Base-by-base conservation (phyloP, 1,284 basidiomycete species). In the Rhodofomes roseus region DNA sequence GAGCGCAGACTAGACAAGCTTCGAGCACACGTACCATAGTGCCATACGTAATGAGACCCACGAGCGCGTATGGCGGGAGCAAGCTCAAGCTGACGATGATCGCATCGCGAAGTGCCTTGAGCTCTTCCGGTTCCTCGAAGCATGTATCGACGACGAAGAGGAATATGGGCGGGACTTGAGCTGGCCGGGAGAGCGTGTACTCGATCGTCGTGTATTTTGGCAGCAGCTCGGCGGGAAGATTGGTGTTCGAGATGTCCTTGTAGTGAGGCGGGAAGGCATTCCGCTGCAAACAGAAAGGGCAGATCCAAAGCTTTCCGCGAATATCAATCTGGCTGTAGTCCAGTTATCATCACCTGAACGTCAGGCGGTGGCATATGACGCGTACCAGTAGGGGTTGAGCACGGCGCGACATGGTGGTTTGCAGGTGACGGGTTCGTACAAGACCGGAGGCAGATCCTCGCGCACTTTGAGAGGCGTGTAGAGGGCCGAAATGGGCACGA, bases 171-270 rank as follows among this genome's bases (percentile, higher is more conserved):
- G 96, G 96, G 57, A 97, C 90, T 68, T 90, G 93, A 11, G 90
- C 93, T 12, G 94, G 91, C 58, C 96, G 87, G 44, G 91, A 85
- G 55, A 99, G 89, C 11, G 96, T 98, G 80, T 99, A 98, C 79
- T 99, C 96, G 78, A 99, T 98, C 18, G 96, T 99, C 51, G 96
- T 98, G 83, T 98, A 98, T 78, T 98, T 97, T 71, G 96, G 96
- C 48, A 98, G 76, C 29, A 99, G 84, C 76, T 99, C 96, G 22
- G 95, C 92, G 50, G 96, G 96, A 25, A 98, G 84, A 76, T 98
- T 98, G 64, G 93, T 96, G 77, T 92, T 93, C 61, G 95, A 95
- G 68, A 99, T 97, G 75, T 99, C 96, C 79, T 98, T 97, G 84
- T 99, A 99, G 76, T 99, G 96, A 0, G 95, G 94, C 8, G 96